Evolutionary conservation across 164 flowering plant species (phyloP).

Genomic region (Chloranthus sessilifolius): DNA sequence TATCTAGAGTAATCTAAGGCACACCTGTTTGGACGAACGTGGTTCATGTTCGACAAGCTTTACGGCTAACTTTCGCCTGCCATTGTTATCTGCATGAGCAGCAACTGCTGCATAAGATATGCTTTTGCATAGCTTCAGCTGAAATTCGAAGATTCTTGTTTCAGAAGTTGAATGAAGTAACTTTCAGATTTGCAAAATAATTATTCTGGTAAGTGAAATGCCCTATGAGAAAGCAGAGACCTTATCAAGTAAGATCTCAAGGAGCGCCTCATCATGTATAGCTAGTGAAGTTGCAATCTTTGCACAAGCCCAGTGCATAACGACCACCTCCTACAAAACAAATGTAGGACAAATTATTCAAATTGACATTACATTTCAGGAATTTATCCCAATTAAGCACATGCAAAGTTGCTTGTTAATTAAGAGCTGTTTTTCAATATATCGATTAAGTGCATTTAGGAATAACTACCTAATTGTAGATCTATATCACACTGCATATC

Average conservation of each 20-base stretch:
- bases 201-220: background rate
- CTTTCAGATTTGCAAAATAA: background rate
- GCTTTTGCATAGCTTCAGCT: constrained; percentile 86
- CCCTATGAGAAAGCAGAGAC: constrained; percentile 25
- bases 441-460: no score
- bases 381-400: no score
- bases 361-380: no score
- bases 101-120: constrained; percentile 99
- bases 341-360: no score
- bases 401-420: no score
- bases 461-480: no score
- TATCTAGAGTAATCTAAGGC: background rate
- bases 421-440: no score
- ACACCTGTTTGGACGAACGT: constrained; percentile 91
- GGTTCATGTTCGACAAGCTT: constrained; percentile 97
- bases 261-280: constrained; percentile 73
- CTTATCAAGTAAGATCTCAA: constrained; percentile 89
- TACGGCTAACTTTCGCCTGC: constrained; percentile 89
- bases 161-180: constrained; percentile 9
- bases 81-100: constrained; percentile 89
- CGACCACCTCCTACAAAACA: constrained; percentile 76
- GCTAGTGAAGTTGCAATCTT: constrained; percentile 79
- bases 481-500: no score
- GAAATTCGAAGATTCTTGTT: constrained; percentile 22
- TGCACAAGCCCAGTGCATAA: constrained; percentile 98